Base-by-base conservation (phyloP, 371 early-diverging fungal genomes). In the Rhizopus sp. region DNA sequence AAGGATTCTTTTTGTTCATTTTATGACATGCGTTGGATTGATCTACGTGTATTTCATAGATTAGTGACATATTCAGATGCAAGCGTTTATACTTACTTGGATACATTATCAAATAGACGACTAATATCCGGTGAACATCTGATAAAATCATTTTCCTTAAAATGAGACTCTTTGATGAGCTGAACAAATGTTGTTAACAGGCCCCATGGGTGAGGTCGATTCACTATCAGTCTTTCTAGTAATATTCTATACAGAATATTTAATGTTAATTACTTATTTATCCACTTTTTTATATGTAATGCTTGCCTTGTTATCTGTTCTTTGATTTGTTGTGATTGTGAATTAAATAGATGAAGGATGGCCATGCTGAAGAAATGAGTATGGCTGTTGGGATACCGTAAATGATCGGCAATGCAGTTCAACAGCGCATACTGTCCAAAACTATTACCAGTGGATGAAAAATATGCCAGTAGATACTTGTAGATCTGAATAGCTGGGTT, bases 191-290 rank as follows among this genome's bases (percentile, higher is more conserved):
- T 94, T 9, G 96, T 90, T 59, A 96, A 78, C 52, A 98, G 72
- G n/a, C 97, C 96, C 93, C 97, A 97, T 46, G 98, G 98, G 76
- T 96, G 95, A n/a, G 97, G 98, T 42, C 96, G 80, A 77, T 94
- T 93, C n/a, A 93, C 97, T 62, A 98, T 91, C 49, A 96, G 76
- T 41, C 98, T 86, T 72, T 98, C 98, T 60, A 97, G 70, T 37
- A 98, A 75, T 3, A 96, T 96, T 32, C 96, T 70, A 38, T 5
- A 46, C 30, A 40, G 15, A 37, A 12, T 39, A n/a, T 37, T 1
- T 30, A 29, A 17, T n/a, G 7, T 34, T 9, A 15, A 57, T 29
- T 3, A 13, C 4, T 32, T 29, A 1, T 17, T 4, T 42, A 9
- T 13, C 38, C 38, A 37, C n/a, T 10, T 5, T 10, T 5, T 10